These are phyloP conservation scores for Cladosporium sp. DNA, from an alignment of 2,329 filamentous ascomycete genomes.

Conservation along the genomic window DNA sequence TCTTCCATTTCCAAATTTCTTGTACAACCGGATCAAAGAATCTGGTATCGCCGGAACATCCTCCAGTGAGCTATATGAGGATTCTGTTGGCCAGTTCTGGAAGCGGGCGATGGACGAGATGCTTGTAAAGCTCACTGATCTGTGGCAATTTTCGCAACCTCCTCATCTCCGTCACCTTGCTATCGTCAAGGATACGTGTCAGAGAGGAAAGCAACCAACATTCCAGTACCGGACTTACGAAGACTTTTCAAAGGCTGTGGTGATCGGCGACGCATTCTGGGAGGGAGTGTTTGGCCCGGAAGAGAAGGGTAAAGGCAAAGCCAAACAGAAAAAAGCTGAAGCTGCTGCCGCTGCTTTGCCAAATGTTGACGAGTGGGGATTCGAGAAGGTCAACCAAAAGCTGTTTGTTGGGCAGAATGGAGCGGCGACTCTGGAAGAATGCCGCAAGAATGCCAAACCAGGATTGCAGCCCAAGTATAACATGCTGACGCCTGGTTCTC, in stretches of 20 bases:
- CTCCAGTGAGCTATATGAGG: conserved; percentile 42
- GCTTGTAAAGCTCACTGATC: conserved; percentile 54
- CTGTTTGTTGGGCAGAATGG: conserved; percentile 43
- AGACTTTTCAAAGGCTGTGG: conserved; percentile 56
- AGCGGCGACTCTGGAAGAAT: conserved; percentile 45
- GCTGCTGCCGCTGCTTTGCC: conserved; percentile 19
- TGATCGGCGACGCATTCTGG: conserved; percentile 52
- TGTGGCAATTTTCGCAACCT: conserved; percentile 61
- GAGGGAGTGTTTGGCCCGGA: conserved; percentile 47
- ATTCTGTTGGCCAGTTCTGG: conserved; percentile 52
- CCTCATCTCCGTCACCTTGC: conserved; percentile 57
- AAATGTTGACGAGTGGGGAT: conserved; percentile 50
- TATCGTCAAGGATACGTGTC: conserved; percentile 56
- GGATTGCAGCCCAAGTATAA: background rate
- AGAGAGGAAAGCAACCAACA: conserved; percentile 46
- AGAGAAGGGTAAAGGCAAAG: conserved; percentile 35
- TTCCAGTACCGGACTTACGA: conserved; percentile 57
- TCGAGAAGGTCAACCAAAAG: conserved; percentile 40
- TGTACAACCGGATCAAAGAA: conserved; percentile 51
- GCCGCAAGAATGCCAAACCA: conserved; percentile 24
- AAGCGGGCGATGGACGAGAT: conserved; percentile 56
- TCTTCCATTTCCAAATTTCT: conserved; percentile 51
- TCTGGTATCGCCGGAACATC: conserved; percentile 53
- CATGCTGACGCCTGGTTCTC: background rate
- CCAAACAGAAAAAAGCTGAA: conserved; percentile 13